Evolutionary conservation across 1,284 basidiomycete species (phyloP).

Genomic region (Takashimella koratensis): DNA sequence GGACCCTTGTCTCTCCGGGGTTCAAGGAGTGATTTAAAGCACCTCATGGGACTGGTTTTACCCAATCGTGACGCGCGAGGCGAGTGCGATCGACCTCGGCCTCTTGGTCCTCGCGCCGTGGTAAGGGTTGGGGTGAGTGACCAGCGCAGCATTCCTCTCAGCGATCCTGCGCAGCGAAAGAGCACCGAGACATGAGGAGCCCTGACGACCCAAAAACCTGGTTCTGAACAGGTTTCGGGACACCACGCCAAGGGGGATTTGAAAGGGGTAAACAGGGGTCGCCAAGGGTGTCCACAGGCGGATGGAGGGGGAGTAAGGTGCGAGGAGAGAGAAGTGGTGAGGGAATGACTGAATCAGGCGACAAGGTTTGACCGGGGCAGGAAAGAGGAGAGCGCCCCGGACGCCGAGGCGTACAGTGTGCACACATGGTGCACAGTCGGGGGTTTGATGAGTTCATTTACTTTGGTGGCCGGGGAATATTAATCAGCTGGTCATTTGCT

Average conservation of each 20-base stretch:
- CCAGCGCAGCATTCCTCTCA: not conserved
- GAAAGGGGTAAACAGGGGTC: not conserved
- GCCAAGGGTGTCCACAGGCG: too few relatives aligned
- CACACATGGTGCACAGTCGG: too few relatives aligned
- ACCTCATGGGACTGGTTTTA: not conserved
- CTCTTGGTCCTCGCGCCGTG: not conserved
- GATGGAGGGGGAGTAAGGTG: too few relatives aligned
- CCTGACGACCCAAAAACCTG: not conserved
- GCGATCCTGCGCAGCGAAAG: not conserved
- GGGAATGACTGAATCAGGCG: not conserved
- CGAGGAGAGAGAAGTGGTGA: too few relatives aligned
- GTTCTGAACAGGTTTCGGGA: not conserved
- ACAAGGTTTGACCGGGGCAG: not conserved
- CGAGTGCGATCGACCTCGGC: not conserved
- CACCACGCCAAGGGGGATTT: not conserved
- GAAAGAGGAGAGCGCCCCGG: not conserved
- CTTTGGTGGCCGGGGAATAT: not conserved
- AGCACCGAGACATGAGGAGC: not conserved
- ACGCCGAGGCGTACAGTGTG: not conserved
- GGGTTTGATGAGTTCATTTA: not conserved
- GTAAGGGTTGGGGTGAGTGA: not conserved
- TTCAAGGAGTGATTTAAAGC: not conserved
- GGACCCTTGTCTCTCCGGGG: not conserved
- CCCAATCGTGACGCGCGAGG: not conserved
- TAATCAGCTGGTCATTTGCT: too few relatives aligned